phyloP scores from a whole-genome alignment of 2,329 filamentous ascomycete species.

The Berkeleyomyces rouxiae region DNA sequence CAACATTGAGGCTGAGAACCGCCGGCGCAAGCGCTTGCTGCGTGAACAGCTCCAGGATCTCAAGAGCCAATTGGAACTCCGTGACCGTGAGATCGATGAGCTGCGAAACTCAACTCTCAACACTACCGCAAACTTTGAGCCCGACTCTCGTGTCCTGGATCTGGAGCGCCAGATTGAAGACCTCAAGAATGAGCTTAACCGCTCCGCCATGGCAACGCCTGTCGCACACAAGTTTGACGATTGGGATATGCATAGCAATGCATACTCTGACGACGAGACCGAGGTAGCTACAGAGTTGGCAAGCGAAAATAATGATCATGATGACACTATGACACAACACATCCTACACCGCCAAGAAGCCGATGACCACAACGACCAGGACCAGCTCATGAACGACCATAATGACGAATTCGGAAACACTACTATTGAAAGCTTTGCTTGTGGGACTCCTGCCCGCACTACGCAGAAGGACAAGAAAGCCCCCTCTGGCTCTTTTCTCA shows the following conservation, averaged over 20 bases:
- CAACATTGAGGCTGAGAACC: slow-evolving; percentile 31
- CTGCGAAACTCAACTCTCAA: slow-evolving; percentile 33
- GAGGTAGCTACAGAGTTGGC: slow-evolving; percentile 7
- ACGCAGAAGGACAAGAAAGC: slow-evolving; percentile 15
- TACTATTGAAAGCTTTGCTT: slow-evolving; percentile 32
- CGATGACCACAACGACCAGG: slow-evolving; percentile 21
- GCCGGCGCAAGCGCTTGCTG: slow-evolving; percentile 23
- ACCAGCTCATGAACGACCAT: slow-evolving; percentile 17
- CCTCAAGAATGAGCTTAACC: slow-evolving; percentile 21
- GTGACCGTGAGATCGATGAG: slow-evolving; percentile 36
- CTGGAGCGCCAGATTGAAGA: slow-evolving; percentile 25
- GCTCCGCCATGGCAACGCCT: slow-evolving; percentile 9
- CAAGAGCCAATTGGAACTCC: slow-evolving; percentile 29
- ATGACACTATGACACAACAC: slow-evolving; percentile 17
- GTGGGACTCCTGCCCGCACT: slow-evolving; percentile 33
- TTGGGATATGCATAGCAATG: not conserved
- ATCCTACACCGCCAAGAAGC: slow-evolving; percentile 17
- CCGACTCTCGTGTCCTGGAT: slow-evolving; percentile 22
- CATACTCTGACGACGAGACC: slow-evolving; percentile 4
- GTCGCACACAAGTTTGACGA: slow-evolving; percentile 8
- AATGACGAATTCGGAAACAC: slow-evolving; percentile 30
- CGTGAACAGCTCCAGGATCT: slow-evolving; percentile 33
- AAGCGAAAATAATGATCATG: slow-evolving; percentile 8
- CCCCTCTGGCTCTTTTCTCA: slow-evolving; percentile 29
- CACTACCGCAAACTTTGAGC: slow-evolving; percentile 27